Base-by-base conservation (phyloP, 441 rosid species). In the Isatis lusitanica region DNA sequence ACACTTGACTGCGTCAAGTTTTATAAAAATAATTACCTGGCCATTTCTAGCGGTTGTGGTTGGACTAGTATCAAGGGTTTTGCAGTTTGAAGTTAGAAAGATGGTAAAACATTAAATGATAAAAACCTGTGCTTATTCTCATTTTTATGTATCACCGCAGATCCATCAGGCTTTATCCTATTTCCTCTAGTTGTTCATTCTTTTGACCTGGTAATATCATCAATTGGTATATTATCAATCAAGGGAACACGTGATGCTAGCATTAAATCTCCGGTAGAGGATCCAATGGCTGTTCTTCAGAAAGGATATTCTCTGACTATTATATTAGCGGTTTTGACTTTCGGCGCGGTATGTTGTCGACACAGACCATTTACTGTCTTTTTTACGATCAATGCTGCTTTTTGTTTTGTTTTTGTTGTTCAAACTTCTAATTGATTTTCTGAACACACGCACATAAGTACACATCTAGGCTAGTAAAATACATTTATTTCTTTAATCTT, bases 131-230 rank as follows among this genome's bases (percentile, higher is more conserved):
- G 46, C 70, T 77, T 40, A 64, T 17, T 57, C 42, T 46, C 31
- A 9, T 71, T 74, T 46, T 64, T 81, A 35, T 76, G 26, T 46
- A 17, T 80, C 53, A 53, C 79, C 79, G 96, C 99, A 95, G 98
- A 91, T 81, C 93, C 98, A 74, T 93, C 99, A 47, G 98, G 97
- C 79, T 95, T 95, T 81, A 93, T 95, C 82, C 80, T 95, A 80
- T 95, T 95, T 86, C 99, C 99, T 75, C 90, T 95, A 63, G 98
- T 95, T 65, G 92, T 95, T 70, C 99, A 95, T 81, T 95, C 99
- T 11, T 95, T 95, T 82, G 99, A 95, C 83, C 86, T 95, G 77
- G 81, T 95, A 79, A 81, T 95, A 73, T 95, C 99, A 59, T 91
- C 99, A n/a, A 44, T 87, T 79, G 99, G 99, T 75, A 87, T 95